Percentiles rank a stretch among this genome's conserved stretches.
These are phyloP conservation scores for Alternaria hordeiaustralica DNA, from an alignment of 2,329 filamentous ascomycete species.

Conservation along the genomic window DNA sequence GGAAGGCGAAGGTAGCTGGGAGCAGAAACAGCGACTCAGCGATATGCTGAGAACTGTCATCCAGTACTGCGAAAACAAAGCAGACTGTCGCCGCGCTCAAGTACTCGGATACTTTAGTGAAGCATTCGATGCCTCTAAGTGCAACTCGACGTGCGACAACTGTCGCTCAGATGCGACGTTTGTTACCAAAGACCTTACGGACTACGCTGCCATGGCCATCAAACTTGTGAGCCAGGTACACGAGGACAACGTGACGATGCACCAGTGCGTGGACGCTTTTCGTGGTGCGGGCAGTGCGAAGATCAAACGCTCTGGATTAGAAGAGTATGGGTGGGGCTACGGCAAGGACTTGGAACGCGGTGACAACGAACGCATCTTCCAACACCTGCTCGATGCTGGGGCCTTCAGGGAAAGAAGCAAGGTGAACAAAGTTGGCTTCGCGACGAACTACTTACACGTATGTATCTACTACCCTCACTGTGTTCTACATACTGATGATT, in stretches of 20 bases:
- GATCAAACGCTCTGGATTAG: conserved; percentile 59
- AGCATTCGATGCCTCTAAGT: conserved; percentile 73
- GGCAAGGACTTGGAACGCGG: conserved; percentile 74
- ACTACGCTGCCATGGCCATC: conserved; percentile 74
- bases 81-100: conserved; percentile 85
- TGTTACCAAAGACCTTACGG: conserved; percentile 76
- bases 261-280: conserved; percentile 84
- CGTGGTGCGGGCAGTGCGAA: conserved; percentile 71
- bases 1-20: conserved; percentile 74
- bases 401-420: conserved; percentile 75
- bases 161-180: conserved; percentile 77
- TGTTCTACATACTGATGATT: conserved; percentile 19
- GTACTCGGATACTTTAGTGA: conserved; percentile 96
- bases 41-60: conserved; percentile 86
- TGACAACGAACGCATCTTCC: conserved; percentile 84
- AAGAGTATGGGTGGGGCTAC: conserved; percentile 65
- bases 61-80: conserved; percentile 87
- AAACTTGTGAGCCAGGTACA: conserved; percentile 67
- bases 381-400: conserved; percentile 74
- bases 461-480: conserved; percentile 35
- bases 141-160: conserved; percentile 83
- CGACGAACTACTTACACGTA: conserved; percentile 75
- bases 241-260: conserved; percentile 64
- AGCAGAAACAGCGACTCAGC: conserved; percentile 84
- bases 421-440: conserved; percentile 69